A percentile compares a stretch with the other conserved stretches of the same genome.
Evolutionary conservation across 805 yeast genomes (phyloP).

Genomic region (Hanseniaspora guilliermondii): DNA sequence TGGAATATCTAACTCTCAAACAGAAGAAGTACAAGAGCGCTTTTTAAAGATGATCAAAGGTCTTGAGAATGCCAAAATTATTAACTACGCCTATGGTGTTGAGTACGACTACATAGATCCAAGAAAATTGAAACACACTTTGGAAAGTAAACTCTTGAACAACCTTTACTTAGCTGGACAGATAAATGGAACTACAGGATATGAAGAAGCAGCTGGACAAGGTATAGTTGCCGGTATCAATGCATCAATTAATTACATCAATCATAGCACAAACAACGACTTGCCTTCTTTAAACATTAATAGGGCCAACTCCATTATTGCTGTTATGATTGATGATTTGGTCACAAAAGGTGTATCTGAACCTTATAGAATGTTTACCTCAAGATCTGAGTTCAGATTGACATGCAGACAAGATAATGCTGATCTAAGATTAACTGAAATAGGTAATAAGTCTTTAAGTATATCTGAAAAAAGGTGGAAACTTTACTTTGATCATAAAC

Average conservation of each 20-base stretch:
- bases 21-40: constrained; percentile 73
- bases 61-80: constrained; percentile 71
- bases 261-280: constrained; percentile 26
- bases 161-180: constrained; percentile 92
- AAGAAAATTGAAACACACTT: constrained; percentile 59
- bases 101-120: constrained; percentile 97
- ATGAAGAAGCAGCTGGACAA: constrained; percentile 97
- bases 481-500: constrained; percentile 34
- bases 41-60: constrained; percentile 76
- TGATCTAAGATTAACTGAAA: constrained; percentile 63
- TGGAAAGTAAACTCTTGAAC: constrained; percentile 67
- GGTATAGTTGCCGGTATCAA: constrained; percentile 93
- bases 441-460: constrained; percentile 55
- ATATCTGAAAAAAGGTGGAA: constrained; percentile 49
- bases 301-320: constrained; percentile 79
- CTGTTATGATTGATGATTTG: constrained; percentile 85
- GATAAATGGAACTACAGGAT: constrained; percentile 96
- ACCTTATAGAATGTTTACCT: constrained; percentile 96
- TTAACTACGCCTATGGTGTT: constrained; percentile 97
- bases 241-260: constrained; percentile 53
- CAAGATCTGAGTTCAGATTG: constrained; percentile 85
- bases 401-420: constrained; percentile 91
- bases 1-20: constrained; percentile 94
- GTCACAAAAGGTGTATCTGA: constrained; percentile 92
- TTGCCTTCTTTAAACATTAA: constrained; percentile 35